These are phyloP conservation scores for Phytopythium chamaehyphon DNA, from an alignment of 352 stramenopile species.

Conservation along the genomic window DNA sequence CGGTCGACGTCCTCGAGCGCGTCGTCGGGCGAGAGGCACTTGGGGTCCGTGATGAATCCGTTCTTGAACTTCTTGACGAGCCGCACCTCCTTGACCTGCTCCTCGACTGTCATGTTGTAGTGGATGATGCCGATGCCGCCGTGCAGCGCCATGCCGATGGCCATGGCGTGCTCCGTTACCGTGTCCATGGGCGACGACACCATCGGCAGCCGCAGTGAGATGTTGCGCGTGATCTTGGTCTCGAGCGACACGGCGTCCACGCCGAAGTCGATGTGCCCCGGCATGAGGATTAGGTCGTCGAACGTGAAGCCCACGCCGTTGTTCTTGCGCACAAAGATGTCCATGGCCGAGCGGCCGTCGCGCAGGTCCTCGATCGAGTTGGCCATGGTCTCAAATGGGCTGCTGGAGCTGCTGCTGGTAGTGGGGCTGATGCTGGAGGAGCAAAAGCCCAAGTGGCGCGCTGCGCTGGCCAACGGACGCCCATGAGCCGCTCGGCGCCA, in stretches of 20 bases:
- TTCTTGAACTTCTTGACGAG: slow-evolving; percentile 99
- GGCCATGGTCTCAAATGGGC: slow-evolving; percentile 20
- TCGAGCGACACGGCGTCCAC: slow-evolving; percentile 92
- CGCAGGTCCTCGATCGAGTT: slow-evolving; percentile 47
- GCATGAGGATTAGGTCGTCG: slow-evolving; percentile 73
- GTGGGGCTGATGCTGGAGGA: slow-evolving; percentile 5
- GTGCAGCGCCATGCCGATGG: slow-evolving; percentile 99
- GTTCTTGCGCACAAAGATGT: slow-evolving; percentile 88
- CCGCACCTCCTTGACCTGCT: slow-evolving; percentile 93
- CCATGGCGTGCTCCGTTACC: slow-evolving; percentile 99
- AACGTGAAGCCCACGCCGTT: slow-evolving; percentile 85
- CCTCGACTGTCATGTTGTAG: slow-evolving; percentile 99
- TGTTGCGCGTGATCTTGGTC: slow-evolving; percentile 92
- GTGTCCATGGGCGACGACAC: slow-evolving; percentile 99
- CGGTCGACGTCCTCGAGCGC: slow-evolving; percentile 95
- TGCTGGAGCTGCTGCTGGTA: slow-evolving; percentile 3
- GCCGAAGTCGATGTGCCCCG: slow-evolving; percentile 71
- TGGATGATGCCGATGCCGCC: slow-evolving; percentile 99
- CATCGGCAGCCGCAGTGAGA: slow-evolving; percentile 94
- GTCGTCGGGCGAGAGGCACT: slow-evolving; percentile 94
- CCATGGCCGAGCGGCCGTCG: slow-evolving; percentile 70
- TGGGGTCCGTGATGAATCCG: slow-evolving; percentile 99
- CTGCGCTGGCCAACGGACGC: slow-evolving; percentile 13
- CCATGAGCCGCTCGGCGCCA: slow-evolving; percentile 1
- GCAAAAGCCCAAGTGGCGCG: slow-evolving; percentile 26